Base-by-base conservation (phyloP, 371 early-diverging fungal genomes). In the Mucor circinelloides region DNA sequence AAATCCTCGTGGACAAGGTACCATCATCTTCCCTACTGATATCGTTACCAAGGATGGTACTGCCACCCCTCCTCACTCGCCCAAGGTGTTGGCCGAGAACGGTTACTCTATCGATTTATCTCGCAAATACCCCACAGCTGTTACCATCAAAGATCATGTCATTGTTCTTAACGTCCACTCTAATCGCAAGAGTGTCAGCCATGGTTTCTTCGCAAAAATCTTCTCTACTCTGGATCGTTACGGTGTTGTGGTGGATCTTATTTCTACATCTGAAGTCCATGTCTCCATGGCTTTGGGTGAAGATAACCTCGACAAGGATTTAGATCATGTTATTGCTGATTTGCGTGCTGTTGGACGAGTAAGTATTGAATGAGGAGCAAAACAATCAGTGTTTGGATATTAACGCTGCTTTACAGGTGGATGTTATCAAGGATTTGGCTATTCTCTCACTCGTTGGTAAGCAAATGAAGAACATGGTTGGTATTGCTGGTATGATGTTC, bases 401-500 rank as follows among this genome's bases (percentile, higher is more conserved):
- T 55, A 15, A 25, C n/a, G 0, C 25, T 27, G 46, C 21, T 21
- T 27, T 36, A 34, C 44, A 79, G 72, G 87, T 94, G 2, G 91
- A 93, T 70, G 86, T 94, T 15, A 76, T 90, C 28, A 83, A 89
- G 60, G 86, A 93, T 64, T 90, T 95, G 91, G 95, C 96, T 50
- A 99, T 99, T 67, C 81, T 99, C 63, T 96, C 97, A 13, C 87
- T 98, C 55, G 97, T 99, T 15, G 99, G 99, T 56, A 87, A 90
- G 60, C 94, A 95, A 71, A 97, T 99, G 97, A 90, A 94, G 55
- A 94, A 95, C 78, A 91, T 93, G 93, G 95, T 97, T 27, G 99
- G 99, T 69, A 91, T 95, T 63, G 93, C 97, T 23, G 93, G 95
- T 13, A 86, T 86, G 71, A 96, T 99, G 96, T 98, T 99, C 78